phyloP scores from a whole-genome alignment of 2,329 filamentous ascomycete species.

The Trichoderma sp. region DNA sequence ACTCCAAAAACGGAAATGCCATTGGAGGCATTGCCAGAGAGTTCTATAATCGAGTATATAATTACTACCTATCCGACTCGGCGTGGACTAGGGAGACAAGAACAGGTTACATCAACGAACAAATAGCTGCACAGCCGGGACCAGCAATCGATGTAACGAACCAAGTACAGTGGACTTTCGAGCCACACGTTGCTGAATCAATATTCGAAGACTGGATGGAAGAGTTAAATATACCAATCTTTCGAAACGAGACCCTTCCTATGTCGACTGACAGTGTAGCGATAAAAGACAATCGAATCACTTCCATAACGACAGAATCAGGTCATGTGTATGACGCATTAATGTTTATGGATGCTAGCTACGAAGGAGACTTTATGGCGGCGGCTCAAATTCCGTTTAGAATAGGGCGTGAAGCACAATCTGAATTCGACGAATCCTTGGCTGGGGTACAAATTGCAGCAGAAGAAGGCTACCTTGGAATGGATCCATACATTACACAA shows the following conservation, averaged over 20 bases:
- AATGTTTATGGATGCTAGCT: slow-evolving; percentile 28
- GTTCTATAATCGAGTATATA: slow-evolving; percentile 5
- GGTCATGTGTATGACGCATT: slow-evolving; percentile 13
- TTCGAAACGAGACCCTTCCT: background rate
- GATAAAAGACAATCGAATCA: slow-evolving; percentile 10
- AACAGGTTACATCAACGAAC: background rate
- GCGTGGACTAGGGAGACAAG: slow-evolving; percentile 9
- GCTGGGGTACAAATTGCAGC: slow-evolving; percentile 17
- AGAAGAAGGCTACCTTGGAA: background rate
- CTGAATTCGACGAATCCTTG: slow-evolving; percentile 20
- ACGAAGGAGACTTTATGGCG: slow-evolving; percentile 29
- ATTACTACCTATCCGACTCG: background rate
- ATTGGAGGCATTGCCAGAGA: slow-evolving; percentile 14
- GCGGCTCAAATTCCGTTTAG: slow-evolving; percentile 21
- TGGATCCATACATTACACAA: slow-evolving; percentile 24
- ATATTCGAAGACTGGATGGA: slow-evolving; percentile 23
- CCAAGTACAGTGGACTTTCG: slow-evolving; percentile 25
- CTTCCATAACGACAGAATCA: slow-evolving; percentile 10
- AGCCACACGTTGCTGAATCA: slow-evolving; percentile 24
- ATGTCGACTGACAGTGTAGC: slow-evolving; percentile 5
- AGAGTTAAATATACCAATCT: slow-evolving; percentile 12
- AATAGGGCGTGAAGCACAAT: slow-evolving; percentile 21
- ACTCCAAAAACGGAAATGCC: slow-evolving; percentile 10
- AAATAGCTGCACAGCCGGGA: slow-evolving; percentile 14
- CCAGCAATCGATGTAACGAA: slow-evolving; percentile 16